Evolutionary conservation across 257 asterid species (phyloP).

Genomic region (Plantago major): DNA sequence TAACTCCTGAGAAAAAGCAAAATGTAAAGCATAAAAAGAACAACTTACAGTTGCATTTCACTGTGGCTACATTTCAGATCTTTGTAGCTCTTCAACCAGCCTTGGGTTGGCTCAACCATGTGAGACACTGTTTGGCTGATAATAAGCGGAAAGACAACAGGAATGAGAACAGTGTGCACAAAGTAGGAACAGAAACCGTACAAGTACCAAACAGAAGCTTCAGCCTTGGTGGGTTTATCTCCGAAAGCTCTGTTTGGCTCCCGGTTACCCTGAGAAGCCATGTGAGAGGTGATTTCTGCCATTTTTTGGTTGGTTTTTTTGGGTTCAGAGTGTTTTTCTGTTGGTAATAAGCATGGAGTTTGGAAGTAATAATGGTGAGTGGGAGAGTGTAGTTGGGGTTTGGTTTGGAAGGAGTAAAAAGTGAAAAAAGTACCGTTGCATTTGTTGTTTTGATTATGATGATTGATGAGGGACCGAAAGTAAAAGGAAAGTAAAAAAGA

Average conservation of each 20-base stretch:
- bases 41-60: constrained; percentile 63
- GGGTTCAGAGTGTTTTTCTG: too few relatives aligned
- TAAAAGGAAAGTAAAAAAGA: too few relatives aligned
- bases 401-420: too few relatives aligned
- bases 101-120: constrained; percentile 50
- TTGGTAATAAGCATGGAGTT: too few relatives aligned
- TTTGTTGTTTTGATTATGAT: too few relatives aligned
- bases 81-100: constrained; percentile 48
- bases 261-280: constrained; percentile 6
- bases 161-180: constrained; percentile 66
- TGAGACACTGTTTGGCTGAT: constrained; percentile 58
- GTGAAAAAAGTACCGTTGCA: too few relatives aligned
- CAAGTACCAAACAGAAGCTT: constrained; percentile 61
- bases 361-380: too few relatives aligned
- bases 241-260: constrained; percentile 35
- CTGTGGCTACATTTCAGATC: constrained; percentile 48
- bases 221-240: constrained; percentile 57
- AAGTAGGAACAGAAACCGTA: constrained; percentile 86
- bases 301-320: too few relatives aligned
- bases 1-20: not conserved
- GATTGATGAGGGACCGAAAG: too few relatives aligned
- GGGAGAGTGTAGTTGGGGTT: too few relatives aligned
- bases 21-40: not conserved
- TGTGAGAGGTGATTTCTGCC: not conserved
- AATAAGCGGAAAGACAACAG: constrained; percentile 74